Conservation (phyloP, 2,329 filamentous ascomycete species). For the Xylariomycetidae sp. region DNA sequence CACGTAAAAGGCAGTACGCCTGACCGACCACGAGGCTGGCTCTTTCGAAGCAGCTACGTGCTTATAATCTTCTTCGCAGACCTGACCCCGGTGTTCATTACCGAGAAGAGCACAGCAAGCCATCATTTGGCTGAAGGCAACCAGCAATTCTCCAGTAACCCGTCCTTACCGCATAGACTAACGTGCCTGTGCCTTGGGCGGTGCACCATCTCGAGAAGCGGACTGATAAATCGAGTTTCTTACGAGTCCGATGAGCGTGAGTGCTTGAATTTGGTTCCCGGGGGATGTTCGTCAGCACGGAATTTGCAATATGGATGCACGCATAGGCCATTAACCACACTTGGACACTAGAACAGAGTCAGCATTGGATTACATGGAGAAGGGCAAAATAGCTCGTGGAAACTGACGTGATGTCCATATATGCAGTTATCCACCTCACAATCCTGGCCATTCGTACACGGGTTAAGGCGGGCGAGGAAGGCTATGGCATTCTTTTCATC, state of each 20-base stretch:
- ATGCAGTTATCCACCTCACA: conserved; percentile 56
- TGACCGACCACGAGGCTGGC: too few relatives aligned
- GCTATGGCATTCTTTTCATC: conserved; percentile 55
- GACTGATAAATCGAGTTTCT: not conserved
- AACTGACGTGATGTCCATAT: conserved; percentile 57
- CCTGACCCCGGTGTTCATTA: too few relatives aligned
- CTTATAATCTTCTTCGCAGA: too few relatives aligned
- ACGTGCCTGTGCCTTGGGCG: too few relatives aligned
- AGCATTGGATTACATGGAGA: not conserved
- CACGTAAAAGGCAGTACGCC: too few relatives aligned
- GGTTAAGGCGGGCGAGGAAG: conserved; percentile 52
- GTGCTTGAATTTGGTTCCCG: conserved; percentile 43
- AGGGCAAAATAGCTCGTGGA: not conserved
- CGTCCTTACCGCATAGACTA: too few relatives aligned
- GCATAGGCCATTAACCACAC: conserved; percentile 42
- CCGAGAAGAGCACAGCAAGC: too few relatives aligned
- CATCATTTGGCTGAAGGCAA: too few relatives aligned
- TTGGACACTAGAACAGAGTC: conserved; percentile 41
- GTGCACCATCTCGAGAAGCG: too few relatives aligned
- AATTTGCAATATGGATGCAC: conserved; percentile 52
- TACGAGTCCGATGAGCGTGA: conserved; percentile 3
- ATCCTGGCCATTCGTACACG: conserved; percentile 53
- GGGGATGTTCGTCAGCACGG: conserved; percentile 45
- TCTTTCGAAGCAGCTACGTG: too few relatives aligned
- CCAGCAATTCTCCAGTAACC: too few relatives aligned